Evolutionary conservation across 495 filamentous ascomycete species (phyloP), one percentile per base, ranked within the genome.

Genomic region (Glutinoglossum americanum): DNA sequence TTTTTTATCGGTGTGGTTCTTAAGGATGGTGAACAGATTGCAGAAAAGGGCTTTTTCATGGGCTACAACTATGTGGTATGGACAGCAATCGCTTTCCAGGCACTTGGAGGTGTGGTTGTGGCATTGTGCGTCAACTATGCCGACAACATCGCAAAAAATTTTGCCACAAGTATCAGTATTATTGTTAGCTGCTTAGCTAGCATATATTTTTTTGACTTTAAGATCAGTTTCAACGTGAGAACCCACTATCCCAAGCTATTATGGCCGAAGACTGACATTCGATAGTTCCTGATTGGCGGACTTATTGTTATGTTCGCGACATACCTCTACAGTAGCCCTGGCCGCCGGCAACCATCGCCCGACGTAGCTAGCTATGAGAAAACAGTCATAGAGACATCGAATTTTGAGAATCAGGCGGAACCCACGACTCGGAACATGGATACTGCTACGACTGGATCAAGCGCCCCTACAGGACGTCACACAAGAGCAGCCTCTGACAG

Each of bases 51-150:
- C 5, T 87, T 97, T 67, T 96, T 97, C 64, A 83, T 83, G 21
- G 92, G 92, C 8, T 98, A 97, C 71, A 95, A 90, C 68, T 78
- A 76, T 71, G 74, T 89, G 28, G 92, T 97, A 3, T 96, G 89
- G 90, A 76, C 80, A 1, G 82, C 87, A 15, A 83, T 98, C 58
- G 60, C 77, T 1, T 75, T 89, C 53, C 92, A 98, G 65, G 85
- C 90, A 0, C 64, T 82, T 11, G 89, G 89, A 44, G 92, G 92
- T 8, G 75, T 97, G 13, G 64, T 90, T 5, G 79, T 89, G 10
- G 86, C 87, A 0, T 77, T 95, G 55, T 88, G 83, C 67, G 82
- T 94, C 66, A 86, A 85, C 53, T 86, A 89, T 65, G 83, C 87
- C 4, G 83, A 92, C 67, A 92, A 86, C 64, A 87, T 90, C 64